A percentile compares a stretch with the other conserved stretches of the same genome.
phyloP scores from a whole-genome alignment of 257 asterid species.

The Henckelia pumila region DNA sequence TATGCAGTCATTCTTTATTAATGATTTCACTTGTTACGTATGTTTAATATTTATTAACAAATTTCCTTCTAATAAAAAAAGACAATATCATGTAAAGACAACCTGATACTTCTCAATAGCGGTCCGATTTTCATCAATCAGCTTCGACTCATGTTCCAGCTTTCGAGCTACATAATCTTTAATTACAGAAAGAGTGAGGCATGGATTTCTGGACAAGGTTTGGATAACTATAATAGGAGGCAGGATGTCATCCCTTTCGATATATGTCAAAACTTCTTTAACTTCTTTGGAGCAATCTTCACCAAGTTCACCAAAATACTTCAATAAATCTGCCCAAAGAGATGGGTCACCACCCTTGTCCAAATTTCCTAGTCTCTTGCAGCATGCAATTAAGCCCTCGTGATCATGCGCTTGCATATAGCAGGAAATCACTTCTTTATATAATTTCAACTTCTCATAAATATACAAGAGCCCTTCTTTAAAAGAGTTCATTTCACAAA shows the following conservation, averaged over 20 bases:
- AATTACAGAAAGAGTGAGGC: constrained; percentile 86
- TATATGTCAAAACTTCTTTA: constrained; percentile 72
- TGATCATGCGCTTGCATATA: constrained; percentile 94
- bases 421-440: constrained; percentile 95
- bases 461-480: constrained; percentile 78
- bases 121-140: constrained; percentile 42
- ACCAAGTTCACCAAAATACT: constrained; percentile 71
- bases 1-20: background rate
- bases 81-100: constrained; percentile 15
- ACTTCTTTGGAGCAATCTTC: constrained; percentile 69
- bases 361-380: constrained; percentile 91
- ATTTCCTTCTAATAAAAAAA: too few species aligned
- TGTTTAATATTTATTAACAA: too few species aligned
- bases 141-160: constrained; percentile 86
- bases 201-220: constrained; percentile 80
- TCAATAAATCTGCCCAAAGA: constrained; percentile 91
- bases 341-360: constrained; percentile 86
- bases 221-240: constrained; percentile 96
- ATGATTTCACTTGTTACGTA: background rate
- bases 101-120: constrained; percentile 94
- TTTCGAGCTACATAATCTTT: constrained; percentile 91
- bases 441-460: constrained; percentile 89
- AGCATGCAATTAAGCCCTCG: constrained; percentile 91
- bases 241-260: constrained; percentile 90
- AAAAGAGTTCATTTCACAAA: constrained; percentile 81